Conservation (phyloP, 768 basidiomycete genomes). For the Pleurotus pulmonarius region DNA sequence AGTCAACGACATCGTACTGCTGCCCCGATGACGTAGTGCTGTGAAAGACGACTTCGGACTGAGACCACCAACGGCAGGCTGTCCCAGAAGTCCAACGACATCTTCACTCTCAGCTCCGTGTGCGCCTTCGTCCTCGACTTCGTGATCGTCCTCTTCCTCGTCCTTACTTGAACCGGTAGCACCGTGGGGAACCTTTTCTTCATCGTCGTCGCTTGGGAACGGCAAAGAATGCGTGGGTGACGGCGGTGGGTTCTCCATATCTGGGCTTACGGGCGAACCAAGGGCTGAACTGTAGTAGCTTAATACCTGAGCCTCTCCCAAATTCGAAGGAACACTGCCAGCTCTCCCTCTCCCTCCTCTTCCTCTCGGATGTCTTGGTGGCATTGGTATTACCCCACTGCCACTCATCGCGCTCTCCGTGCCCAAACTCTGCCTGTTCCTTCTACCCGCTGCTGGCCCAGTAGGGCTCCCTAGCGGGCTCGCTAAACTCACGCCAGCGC, state of each 20-base stretch:
- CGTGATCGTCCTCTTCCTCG: constrained; percentile 24
- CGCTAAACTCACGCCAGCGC: constrained; percentile 20
- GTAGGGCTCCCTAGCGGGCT: constrained; percentile 17
- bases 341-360: constrained; percentile 24
- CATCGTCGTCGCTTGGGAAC: constrained; percentile 12
- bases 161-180: constrained; percentile 18
- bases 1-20: constrained; percentile 24
- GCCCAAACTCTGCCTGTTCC: constrained; percentile 13
- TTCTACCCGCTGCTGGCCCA: not conserved
- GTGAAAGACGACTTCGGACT: constrained; percentile 48
- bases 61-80: constrained; percentile 24
- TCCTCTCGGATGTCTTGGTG: constrained; percentile 32
- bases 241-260: constrained; percentile 5
- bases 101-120: constrained; percentile 63
- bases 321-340: constrained; percentile 26
- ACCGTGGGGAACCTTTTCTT: constrained; percentile 18
- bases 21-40: constrained; percentile 35
- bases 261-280: constrained; percentile 12
- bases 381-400: constrained; percentile 36
- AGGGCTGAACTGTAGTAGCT: constrained; percentile 7
- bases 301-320: constrained; percentile 1
- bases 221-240: constrained; percentile 4
- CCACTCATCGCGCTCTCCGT: constrained; percentile 12
- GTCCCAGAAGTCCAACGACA: constrained; percentile 49
- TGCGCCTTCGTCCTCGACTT: constrained; percentile 44